phyloP scores from a whole-genome alignment of 768 basidiomycete species.

The Thelephora ganbajun region DNA sequence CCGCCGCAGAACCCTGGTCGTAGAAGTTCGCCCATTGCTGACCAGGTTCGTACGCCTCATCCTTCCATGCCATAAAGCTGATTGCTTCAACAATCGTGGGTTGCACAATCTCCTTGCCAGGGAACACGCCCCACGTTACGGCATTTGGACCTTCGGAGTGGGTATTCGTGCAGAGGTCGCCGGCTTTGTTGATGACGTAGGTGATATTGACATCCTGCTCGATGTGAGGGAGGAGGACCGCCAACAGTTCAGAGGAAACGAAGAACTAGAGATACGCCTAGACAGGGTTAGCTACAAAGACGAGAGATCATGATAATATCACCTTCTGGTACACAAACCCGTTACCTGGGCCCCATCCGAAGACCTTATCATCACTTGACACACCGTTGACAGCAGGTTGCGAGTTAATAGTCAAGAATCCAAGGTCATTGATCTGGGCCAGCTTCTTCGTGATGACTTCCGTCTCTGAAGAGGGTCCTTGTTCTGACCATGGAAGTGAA shows the following conservation, averaged over 20 bases:
- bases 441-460: constrained; percentile 64
- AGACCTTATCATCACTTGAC: constrained; percentile 67
- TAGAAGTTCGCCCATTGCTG: constrained; percentile 85
- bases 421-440: constrained; percentile 75
- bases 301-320: neutral
- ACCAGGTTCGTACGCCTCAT: constrained; percentile 90
- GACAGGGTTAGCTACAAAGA: constrained; percentile 3
- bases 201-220: constrained; percentile 82
- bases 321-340: constrained; percentile 97
- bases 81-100: constrained; percentile 95
- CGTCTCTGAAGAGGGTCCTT: constrained; percentile 76
- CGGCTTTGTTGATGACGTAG: constrained; percentile 92
- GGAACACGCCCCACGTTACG: constrained; percentile 98
- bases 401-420: constrained; percentile 94
- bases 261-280: constrained; percentile 97
- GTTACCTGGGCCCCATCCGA: constrained; percentile 90
- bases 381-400: constrained; percentile 92
- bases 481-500: constrained; percentile 92
- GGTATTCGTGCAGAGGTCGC: constrained; percentile 89
- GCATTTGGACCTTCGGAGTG: constrained; percentile 94
- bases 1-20: constrained; percentile 59
- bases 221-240: constrained; percentile 62
- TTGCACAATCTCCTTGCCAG: constrained; percentile 91
- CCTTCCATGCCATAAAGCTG: constrained; percentile 99
- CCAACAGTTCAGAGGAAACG: constrained; percentile 61